Evolutionary conservation across 2,329 filamentous ascomycete species (phyloP).

Genomic region (Ascomycota sp.): DNA sequence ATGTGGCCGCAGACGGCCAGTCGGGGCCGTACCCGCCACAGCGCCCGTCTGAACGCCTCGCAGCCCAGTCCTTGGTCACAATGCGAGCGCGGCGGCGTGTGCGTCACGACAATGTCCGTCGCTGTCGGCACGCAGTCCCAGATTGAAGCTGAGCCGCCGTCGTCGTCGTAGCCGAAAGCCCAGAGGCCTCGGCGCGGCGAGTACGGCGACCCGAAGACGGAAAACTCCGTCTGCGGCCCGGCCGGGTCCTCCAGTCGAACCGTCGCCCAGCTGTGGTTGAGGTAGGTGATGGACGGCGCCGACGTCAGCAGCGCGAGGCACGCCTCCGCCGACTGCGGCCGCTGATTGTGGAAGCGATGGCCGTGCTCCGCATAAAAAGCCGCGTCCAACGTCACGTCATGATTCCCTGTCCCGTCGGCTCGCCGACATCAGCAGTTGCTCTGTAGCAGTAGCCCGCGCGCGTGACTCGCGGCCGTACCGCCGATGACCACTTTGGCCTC

Average conservation of each 20-base stretch:
- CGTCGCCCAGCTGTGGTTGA: conserved; percentile 34
- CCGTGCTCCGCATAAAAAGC: conserved; percentile 36
- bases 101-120: conserved; percentile 48
- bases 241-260: conserved; percentile 31
- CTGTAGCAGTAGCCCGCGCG: no score
- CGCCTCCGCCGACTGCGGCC: conserved; percentile 26
- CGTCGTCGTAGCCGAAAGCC: conserved; percentile 43
- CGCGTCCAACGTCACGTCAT: conserved; percentile 52
- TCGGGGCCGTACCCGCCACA: conserved; percentile 41
- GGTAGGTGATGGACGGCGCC: conserved; percentile 39
- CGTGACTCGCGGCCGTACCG: no score
- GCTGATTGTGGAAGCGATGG: conserved; percentile 33
- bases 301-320: conserved; percentile 34
- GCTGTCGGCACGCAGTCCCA: conserved; percentile 43
- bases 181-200: conserved; percentile 36
- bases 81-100: conserved; percentile 43
- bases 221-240: conserved; percentile 39
- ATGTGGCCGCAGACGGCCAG: conserved; percentile 54
- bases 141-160: conserved; percentile 11
- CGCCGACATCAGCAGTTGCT: no score
- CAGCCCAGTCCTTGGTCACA: conserved; percentile 41
- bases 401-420: conserved; percentile 36
- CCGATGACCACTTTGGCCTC: conserved; percentile 52
- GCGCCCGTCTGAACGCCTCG: conserved; percentile 30
- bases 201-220: conserved; percentile 51